phyloP scores from a whole-genome alignment of 345 rosid genomes.

The Anastatica hierochuntica region DNA sequence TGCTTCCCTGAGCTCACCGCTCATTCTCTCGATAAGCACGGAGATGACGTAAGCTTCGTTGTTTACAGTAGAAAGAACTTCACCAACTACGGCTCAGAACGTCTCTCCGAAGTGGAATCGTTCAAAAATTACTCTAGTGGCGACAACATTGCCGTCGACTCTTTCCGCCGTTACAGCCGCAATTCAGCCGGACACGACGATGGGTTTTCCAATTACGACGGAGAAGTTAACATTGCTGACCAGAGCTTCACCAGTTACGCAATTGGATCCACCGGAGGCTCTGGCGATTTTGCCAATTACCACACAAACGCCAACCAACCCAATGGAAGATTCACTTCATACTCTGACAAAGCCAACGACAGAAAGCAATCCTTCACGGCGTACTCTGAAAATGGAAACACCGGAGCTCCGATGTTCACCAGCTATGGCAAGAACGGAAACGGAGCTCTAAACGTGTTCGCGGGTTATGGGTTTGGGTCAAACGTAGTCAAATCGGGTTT shows the following conservation, averaged over 20 bases:
- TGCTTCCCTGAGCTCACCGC: slow-evolving; percentile 55
- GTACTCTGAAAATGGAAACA: slow-evolving; percentile 42
- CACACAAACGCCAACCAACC: slow-evolving; percentile 50
- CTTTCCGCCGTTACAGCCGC: slow-evolving; percentile 56
- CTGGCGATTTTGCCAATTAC: slow-evolving; percentile 49
- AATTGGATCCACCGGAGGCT: slow-evolving; percentile 49
- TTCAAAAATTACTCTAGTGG: slow-evolving; percentile 50
- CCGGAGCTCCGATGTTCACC: slow-evolving; percentile 48
- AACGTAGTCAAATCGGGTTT: slow-evolving; percentile 65
- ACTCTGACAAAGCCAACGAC: slow-evolving; percentile 44
- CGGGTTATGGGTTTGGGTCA: slow-evolving; percentile 45
- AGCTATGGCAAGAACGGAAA: slow-evolving; percentile 67
- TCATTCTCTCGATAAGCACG: slow-evolving; percentile 28
- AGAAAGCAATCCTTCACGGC: slow-evolving; percentile 39
- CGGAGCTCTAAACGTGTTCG: slow-evolving; percentile 48
- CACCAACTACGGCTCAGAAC: slow-evolving; percentile 53
- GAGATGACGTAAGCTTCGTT: slow-evolving; percentile 40
- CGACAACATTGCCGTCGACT: slow-evolving; percentile 31
- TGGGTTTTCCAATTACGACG: slow-evolving; percentile 35
- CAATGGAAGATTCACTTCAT: slow-evolving; percentile 45
- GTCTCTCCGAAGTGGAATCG: slow-evolving; percentile 41
- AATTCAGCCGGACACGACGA: slow-evolving; percentile 40
- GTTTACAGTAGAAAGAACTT: slow-evolving; percentile 47
- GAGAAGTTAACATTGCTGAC: slow-evolving; percentile 42
- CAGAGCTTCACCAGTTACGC: slow-evolving; percentile 76